Percentiles rank a stretch among this genome's conserved stretches.
Evolutionary conservation across 2,329 filamentous ascomycete species (phyloP).

Genomic region (Zasmidium angulare): DNA sequence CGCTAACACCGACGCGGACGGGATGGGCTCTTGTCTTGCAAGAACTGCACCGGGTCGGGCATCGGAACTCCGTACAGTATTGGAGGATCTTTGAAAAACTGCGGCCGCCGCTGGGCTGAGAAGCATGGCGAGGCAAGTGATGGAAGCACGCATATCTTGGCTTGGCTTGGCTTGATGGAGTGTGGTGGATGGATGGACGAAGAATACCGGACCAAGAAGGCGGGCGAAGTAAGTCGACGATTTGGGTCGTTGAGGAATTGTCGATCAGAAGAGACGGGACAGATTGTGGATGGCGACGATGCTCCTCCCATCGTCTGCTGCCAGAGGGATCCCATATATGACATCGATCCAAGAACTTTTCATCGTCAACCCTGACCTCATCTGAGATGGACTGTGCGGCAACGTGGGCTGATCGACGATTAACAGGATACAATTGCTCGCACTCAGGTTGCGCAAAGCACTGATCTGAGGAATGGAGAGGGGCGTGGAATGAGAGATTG

Average conservation of each 20-base stretch:
- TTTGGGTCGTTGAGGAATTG: background rate
- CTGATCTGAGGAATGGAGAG: conserved; percentile 4
- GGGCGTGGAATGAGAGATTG: conserved; percentile 4
- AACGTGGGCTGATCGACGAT: conserved; percentile 5
- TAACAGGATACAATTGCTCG: too few species aligned
- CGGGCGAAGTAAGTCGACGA: background rate
- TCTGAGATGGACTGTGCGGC: background rate
- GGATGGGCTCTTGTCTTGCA: background rate
- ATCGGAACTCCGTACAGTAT: background rate
- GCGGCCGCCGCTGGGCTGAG: background rate
- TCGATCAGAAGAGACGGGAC: background rate
- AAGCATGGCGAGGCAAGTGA: background rate
- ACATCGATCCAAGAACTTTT: background rate
- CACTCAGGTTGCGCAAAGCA: conserved; percentile 1
- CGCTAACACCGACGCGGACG: background rate
- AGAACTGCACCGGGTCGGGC: background rate
- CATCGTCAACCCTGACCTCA: background rate
- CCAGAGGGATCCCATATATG: background rate
- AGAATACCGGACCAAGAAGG: background rate
- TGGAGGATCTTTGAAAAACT: background rate
- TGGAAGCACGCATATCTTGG: background rate
- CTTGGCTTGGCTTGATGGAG: background rate
- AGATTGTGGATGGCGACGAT: background rate
- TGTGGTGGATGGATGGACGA: too few species aligned
- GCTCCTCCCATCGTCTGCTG: too few species aligned